These are phyloP conservation scores for Zygoascus tannicola DNA, from an alignment of 805 yeast species.

Conservation along the genomic window DNA sequence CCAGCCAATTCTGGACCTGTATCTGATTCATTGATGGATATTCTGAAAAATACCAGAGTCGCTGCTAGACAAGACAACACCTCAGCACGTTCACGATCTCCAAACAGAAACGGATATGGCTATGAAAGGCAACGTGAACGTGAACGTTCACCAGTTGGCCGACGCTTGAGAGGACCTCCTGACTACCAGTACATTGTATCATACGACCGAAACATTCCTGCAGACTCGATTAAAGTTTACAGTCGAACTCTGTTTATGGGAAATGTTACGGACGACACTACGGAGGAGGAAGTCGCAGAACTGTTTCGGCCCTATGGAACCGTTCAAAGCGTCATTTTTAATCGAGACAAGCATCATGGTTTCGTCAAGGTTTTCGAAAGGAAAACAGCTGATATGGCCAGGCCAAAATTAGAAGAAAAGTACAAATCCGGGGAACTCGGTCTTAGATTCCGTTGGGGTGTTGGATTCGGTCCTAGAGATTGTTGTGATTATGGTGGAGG, in stretches of 20 bases:
- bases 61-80: constrained; percentile 7
- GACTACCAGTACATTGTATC: constrained; percentile 22
- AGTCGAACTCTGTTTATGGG: constrained; percentile 92
- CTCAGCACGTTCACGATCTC: constrained; percentile 15
- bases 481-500: constrained; percentile 95
- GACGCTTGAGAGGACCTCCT: neutral
- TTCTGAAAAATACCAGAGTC: constrained; percentile 3
- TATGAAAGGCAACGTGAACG: neutral
- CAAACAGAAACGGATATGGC: constrained; percentile 4
- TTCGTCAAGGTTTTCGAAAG: constrained; percentile 91
- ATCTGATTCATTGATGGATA: constrained; percentile 3
- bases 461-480: constrained; percentile 97
- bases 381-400: constrained; percentile 79
- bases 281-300: constrained; percentile 58
- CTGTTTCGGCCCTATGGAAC: constrained; percentile 79
- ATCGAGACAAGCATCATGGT: constrained; percentile 87
- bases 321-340: constrained; percentile 82
- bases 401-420: constrained; percentile 49
- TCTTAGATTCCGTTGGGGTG: constrained; percentile 95
- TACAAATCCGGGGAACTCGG: constrained; percentile 53
- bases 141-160: neutral
- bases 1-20: constrained; percentile 5
- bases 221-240: constrained; percentile 70
- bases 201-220: constrained; percentile 61
- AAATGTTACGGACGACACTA: constrained; percentile 80